A percentile compares a stretch with the other conserved stretches of the same genome.
Evolutionary conservation across 2,329 filamentous ascomycete species (phyloP).

Genomic region (Knoxdaviesia proteae): DNA sequence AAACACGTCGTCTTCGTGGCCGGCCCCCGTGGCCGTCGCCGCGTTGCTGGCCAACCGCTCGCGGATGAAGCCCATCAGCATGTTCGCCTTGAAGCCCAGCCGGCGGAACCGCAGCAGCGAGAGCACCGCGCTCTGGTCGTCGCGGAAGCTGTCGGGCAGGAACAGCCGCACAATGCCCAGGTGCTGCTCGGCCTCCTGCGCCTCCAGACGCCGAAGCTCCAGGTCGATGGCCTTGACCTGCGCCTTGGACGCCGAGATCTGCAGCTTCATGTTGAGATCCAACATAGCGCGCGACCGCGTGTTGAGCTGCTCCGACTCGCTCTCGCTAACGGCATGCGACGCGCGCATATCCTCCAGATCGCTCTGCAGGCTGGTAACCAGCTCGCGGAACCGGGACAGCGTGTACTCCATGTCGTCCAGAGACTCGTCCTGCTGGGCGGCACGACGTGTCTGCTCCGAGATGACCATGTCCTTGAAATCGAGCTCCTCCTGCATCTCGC

Average conservation of each 20-base stretch:
- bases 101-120: conserved; percentile 76
- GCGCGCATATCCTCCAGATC: conserved; percentile 85
- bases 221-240: conserved; percentile 89
- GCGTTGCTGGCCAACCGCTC: conserved; percentile 45
- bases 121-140: conserved; percentile 69
- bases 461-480: conserved; percentile 74
- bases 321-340: conserved; percentile 79
- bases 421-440: conserved; percentile 54
- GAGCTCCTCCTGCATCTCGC: conserved; percentile 83
- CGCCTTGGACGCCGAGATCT: conserved; percentile 73
- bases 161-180: conserved; percentile 77
- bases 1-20: conserved; percentile 60
- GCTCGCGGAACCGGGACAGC: conserved; percentile 66
- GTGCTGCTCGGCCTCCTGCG: conserved; percentile 74
- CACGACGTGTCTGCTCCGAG: conserved; percentile 55
- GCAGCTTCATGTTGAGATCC: conserved; percentile 88
- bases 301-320: conserved; percentile 76
- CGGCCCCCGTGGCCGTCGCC: conserved; percentile 18
- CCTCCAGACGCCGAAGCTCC: conserved; percentile 68
- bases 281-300: conserved; percentile 83
- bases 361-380: conserved; percentile 66
- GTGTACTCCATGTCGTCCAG: conserved; percentile 84
- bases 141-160: conserved; percentile 63
- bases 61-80: conserved; percentile 59
- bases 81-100: conserved; percentile 66